Evolutionary conservation across 2,329 filamentous ascomycete genomes (phyloP).

Genomic region (Elsinoe necatrix): DNA sequence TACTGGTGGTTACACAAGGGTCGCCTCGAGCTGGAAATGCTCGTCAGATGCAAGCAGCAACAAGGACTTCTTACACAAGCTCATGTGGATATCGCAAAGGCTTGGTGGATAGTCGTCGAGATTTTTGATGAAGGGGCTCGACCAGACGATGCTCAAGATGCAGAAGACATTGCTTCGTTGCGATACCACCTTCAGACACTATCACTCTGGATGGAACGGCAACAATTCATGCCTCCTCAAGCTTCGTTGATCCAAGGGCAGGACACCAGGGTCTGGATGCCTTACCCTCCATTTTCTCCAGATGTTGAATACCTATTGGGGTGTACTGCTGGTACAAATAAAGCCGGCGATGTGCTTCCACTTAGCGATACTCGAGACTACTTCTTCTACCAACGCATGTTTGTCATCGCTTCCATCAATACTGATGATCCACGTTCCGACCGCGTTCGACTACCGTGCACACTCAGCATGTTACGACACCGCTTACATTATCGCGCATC

Average conservation of each 20-base stretch:
- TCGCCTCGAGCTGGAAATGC: slow-evolving; percentile 62
- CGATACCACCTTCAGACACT: slow-evolving; percentile 54
- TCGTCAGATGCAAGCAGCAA: slow-evolving; percentile 53
- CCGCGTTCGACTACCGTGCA: slow-evolving; percentile 60
- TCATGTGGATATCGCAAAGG: slow-evolving; percentile 76
- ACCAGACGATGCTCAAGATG: slow-evolving; percentile 8
- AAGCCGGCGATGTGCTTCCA: slow-evolving; percentile 60
- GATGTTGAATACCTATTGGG: slow-evolving; percentile 64
- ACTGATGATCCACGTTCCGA: slow-evolving; percentile 63
- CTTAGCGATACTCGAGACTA: slow-evolving; percentile 63
- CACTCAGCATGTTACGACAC: slow-evolving; percentile 66
- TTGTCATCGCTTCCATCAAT: slow-evolving; percentile 64
- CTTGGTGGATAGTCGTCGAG: slow-evolving; percentile 63
- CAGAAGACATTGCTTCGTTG: slow-evolving; percentile 14
- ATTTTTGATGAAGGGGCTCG: slow-evolving; percentile 25
- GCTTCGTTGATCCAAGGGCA: slow-evolving; percentile 64
- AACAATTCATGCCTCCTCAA: slow-evolving; percentile 61
- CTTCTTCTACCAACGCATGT: slow-evolving; percentile 73
- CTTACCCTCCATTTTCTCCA: slow-evolving; percentile 64
- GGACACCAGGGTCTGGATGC: slow-evolving; percentile 73
- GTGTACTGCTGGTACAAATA: slow-evolving; percentile 44
- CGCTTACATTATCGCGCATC: slow-evolving; percentile 61
- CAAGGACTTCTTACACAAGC: slow-evolving; percentile 58
- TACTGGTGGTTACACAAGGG: slow-evolving; percentile 89
- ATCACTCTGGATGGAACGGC: slow-evolving; percentile 73